These are phyloP conservation scores for Lecanicillium sp. DNA, from an alignment of 2,329 filamentous ascomycete genomes.

Conservation along the genomic window DNA sequence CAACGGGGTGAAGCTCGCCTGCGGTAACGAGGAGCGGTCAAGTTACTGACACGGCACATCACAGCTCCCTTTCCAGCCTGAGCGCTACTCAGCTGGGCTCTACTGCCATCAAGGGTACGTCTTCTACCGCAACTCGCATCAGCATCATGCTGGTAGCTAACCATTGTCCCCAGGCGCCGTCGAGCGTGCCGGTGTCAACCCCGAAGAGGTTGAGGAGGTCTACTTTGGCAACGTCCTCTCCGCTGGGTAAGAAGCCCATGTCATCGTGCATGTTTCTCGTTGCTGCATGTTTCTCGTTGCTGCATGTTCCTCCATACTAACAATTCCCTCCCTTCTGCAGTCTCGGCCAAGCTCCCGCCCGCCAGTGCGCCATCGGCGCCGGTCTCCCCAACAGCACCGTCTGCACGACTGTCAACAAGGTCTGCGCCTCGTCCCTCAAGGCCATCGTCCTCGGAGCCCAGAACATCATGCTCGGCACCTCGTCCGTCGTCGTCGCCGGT, in stretches of 20 bases:
- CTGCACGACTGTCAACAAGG: conserved; percentile 96
- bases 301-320: neutral
- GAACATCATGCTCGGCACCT: conserved; percentile 95
- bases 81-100: conserved; percentile 81
- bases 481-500: conserved; percentile 85
- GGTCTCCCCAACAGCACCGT: conserved; percentile 74
- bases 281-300: too few relatives aligned
- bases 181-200: conserved; percentile 79
- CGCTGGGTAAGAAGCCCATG: conserved; percentile 86
- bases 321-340: conserved; percentile 35
- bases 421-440: conserved; percentile 93
- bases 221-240: conserved; percentile 98
- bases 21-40: neutral
- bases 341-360: conserved; percentile 90
- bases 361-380: conserved; percentile 85
- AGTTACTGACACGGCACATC: conserved; percentile 1
- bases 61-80: conserved; percentile 79
- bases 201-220: conserved; percentile 87
- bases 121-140: neutral
- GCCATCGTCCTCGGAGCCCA: conserved; percentile 90
- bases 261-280: conserved; percentile 7
- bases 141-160: conserved; percentile 8
- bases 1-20: neutral
- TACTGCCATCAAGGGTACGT: conserved; percentile 81
- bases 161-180: conserved; percentile 53